These are phyloP conservation scores for Geoglossum glabrum DNA, from an alignment of 495 filamentous ascomycete species.

Conservation along the genomic window DNA sequence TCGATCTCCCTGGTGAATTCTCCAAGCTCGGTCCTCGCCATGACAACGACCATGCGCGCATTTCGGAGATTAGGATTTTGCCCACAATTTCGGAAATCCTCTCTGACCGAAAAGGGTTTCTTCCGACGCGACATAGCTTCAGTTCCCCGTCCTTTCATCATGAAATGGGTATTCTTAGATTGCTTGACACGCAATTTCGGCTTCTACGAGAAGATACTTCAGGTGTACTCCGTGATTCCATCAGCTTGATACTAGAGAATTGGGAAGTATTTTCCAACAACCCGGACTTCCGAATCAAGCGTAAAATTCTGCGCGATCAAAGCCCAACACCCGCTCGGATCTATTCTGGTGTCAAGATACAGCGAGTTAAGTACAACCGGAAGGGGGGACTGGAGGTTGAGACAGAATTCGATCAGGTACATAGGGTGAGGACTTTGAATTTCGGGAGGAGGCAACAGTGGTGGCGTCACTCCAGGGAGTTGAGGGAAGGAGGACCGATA, in stretches of 20 bases:
- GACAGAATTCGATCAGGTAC: constrained; percentile 36
- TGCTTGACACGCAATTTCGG: no score
- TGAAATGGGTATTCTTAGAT: no score
- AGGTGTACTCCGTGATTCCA: constrained; percentile 38
- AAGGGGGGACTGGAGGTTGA: constrained; percentile 32
- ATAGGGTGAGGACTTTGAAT: constrained; percentile 13
- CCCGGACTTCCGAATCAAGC: neutral
- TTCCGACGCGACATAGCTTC: constrained; percentile 32
- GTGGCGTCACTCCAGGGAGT: constrained; percentile 37
- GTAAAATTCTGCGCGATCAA: neutral
- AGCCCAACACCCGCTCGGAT: constrained; percentile 14
- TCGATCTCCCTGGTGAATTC: constrained; percentile 25
- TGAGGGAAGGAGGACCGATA: constrained; percentile 31
- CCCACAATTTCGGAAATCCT: constrained; percentile 42
- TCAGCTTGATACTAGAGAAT: constrained; percentile 21
- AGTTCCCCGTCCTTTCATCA: constrained; percentile 14
- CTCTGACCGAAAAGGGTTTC: constrained; percentile 30
- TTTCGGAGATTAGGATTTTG: constrained; percentile 37
- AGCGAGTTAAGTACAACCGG: constrained; percentile 23
- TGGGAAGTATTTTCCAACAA: constrained; percentile 8
- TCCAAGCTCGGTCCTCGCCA: constrained; percentile 36
- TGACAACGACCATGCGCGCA: constrained; percentile 43
- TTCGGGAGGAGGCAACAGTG: constrained; percentile 27
- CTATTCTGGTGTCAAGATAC: constrained; percentile 19
- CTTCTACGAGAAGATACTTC: constrained; percentile 36